Conservation (phyloP, 2,329 filamentous ascomycete species). For the Lachnellula willkommii region DNA sequence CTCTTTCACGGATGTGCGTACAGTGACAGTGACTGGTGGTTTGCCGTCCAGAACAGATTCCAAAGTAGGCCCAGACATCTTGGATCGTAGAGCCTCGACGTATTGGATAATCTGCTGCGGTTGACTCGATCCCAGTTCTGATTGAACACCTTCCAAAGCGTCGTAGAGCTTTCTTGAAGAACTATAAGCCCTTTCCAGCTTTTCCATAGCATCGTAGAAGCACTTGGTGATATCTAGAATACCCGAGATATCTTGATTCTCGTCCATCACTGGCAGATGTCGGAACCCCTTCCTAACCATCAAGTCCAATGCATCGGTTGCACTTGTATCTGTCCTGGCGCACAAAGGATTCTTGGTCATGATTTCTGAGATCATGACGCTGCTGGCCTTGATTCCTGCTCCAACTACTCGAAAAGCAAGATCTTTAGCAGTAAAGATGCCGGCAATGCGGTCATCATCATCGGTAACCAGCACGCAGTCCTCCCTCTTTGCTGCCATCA, state of each 20-base stretch:
- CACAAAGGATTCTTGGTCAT: slow-evolving; percentile 99
- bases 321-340: slow-evolving; percentile 94
- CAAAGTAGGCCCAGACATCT: slow-evolving; percentile 96
- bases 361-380: slow-evolving; percentile 92
- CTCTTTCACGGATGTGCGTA: slow-evolving; percentile 93
- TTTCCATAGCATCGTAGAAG: slow-evolving; percentile 99
- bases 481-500: slow-evolving; percentile 98
- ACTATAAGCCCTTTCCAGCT: slow-evolving; percentile 93
- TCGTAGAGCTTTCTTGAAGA: slow-evolving; percentile 98
- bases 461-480: slow-evolving; percentile 97
- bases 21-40: slow-evolving; percentile 90
- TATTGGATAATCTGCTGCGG: slow-evolving; percentile 99
- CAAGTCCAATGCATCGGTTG: slow-evolving; percentile 91
- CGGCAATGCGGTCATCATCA: slow-evolving; percentile 94
- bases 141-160: slow-evolving; percentile 94
- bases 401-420: slow-evolving; percentile 95
- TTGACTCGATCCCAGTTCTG: slow-evolving; percentile 89
- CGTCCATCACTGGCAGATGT: slow-evolving; percentile 97
- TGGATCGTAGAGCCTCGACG: slow-evolving; percentile 86
- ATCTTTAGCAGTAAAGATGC: slow-evolving; percentile 99
- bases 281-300: slow-evolving; percentile 99
- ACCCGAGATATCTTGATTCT: slow-evolving; percentile 98
- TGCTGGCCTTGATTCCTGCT: slow-evolving; percentile 79
- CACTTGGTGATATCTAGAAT: slow-evolving; percentile 98
- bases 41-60: slow-evolving; percentile 90